phyloP scores from a whole-genome alignment of 805 yeast species.

The Starmerella geochares region DNA sequence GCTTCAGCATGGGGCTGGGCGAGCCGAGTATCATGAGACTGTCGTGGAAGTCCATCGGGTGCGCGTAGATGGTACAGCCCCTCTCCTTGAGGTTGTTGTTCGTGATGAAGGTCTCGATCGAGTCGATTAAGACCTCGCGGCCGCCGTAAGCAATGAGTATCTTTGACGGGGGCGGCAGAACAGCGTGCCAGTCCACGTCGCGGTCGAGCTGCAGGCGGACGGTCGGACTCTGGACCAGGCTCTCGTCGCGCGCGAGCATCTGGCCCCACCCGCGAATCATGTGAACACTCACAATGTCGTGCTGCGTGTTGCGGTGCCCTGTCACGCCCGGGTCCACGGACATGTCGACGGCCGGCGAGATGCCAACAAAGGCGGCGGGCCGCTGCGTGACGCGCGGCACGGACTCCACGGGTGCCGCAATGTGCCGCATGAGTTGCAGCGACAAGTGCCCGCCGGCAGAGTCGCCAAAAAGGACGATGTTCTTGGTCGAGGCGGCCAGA shows the following conservation, averaged over 20 bases:
- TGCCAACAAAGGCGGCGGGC: background rate
- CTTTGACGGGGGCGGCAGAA: background rate
- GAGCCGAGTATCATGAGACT: background rate
- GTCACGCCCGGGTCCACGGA: background rate
- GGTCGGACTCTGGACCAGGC: background rate
- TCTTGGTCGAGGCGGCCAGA: conserved; percentile 16
- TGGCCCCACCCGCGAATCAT: background rate
- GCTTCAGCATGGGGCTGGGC: background rate
- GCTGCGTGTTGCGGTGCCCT: background rate
- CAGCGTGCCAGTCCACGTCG: background rate
- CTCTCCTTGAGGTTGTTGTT: background rate
- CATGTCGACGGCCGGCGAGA: background rate
- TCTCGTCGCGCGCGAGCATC: background rate
- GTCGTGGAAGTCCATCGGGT: background rate
- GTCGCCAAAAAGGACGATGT: conserved; percentile 28
- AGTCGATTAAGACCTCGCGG: background rate
- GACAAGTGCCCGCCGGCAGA: conserved; percentile 30
- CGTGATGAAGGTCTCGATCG: background rate
- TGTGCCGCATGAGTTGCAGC: conserved; percentile 10
- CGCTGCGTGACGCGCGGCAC: background rate
- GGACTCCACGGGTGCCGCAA: background rate
- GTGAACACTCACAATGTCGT: background rate
- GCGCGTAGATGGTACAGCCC: background rate
- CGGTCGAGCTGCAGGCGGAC: background rate
- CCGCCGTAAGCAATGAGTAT: conserved; percentile 2